These are phyloP conservation scores for Blechomonas ayalai DNA, from an alignment of 208 protist species.

Conservation along the genomic window DNA sequence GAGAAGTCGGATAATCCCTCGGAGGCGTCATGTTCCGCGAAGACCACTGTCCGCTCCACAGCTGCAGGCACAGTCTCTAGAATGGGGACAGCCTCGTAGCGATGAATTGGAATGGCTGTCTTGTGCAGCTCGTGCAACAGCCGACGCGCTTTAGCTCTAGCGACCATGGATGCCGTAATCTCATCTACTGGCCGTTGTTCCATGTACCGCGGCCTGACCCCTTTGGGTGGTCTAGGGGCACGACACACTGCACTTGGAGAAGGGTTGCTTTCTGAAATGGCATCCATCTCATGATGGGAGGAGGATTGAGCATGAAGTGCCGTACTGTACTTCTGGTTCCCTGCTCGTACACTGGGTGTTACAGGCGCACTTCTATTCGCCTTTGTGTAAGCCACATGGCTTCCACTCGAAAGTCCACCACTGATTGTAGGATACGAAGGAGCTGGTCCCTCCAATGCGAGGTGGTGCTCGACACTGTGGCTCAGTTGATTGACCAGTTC, in stretches of 20 bases:
- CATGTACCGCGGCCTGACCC: constrained; percentile 24
- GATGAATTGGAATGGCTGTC: constrained; percentile 66
- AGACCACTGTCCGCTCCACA: no score
- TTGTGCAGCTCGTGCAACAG: constrained; percentile 55
- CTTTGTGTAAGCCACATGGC: not conserved
- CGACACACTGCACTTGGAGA: no score
- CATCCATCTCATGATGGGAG: no score
- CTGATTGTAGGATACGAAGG: not conserved
- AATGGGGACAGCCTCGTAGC: constrained; percentile 32
- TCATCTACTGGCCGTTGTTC: constrained; percentile 39
- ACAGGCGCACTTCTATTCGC: no score
- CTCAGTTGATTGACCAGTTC: constrained; percentile 13
- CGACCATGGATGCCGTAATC: constrained; percentile 55
- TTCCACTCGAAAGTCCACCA: not conserved
- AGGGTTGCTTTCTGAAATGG: no score
- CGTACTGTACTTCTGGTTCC: no score
- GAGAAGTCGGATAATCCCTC: no score
- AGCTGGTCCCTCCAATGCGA: not conserved
- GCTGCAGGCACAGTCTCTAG: constrained; percentile 12
- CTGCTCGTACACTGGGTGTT: no score
- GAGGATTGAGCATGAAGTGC: no score
- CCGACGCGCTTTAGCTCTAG: constrained; percentile 55
- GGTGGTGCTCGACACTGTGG: no score
- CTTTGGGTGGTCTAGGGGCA: constrained; percentile 7
- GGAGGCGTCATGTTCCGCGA: no score